These are phyloP conservation scores for Vitis riparia DNA, from an alignment of 164 flowering plant species.

Conservation along the genomic window DNA sequence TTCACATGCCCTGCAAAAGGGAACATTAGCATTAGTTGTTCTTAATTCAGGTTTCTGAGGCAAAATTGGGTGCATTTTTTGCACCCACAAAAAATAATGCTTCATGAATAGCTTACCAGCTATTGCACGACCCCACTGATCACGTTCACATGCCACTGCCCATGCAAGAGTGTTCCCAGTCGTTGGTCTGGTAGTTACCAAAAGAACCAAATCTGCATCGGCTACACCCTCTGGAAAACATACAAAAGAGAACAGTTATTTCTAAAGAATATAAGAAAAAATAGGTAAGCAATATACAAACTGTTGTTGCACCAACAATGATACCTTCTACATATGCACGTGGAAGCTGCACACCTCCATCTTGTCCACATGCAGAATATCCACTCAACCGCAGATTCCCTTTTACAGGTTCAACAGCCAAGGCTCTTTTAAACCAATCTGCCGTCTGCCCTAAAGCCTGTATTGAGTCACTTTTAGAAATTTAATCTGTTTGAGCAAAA, in stretches of 20 bases:
- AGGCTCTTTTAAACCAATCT: conserved; percentile 91
- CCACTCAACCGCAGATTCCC: conserved; percentile 96
- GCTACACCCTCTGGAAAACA: conserved; percentile 81
- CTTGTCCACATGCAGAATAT: conserved; percentile 99
- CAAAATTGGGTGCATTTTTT: neutral
- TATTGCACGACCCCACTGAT: conserved; percentile 99
- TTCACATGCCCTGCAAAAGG: conserved; percentile 82
- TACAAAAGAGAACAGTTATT: no score
- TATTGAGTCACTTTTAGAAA: conserved; percentile 4
- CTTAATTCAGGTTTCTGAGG: neutral
- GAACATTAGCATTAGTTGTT: neutral
- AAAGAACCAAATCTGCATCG: conserved; percentile 88
- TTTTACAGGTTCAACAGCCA: conserved; percentile 94
- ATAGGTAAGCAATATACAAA: neutral
- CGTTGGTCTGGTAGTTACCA: conserved; percentile 98
- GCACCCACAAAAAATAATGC: neutral
- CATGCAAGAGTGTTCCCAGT: conserved; percentile 99
- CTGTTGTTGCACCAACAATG: neutral
- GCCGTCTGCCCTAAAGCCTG: conserved; percentile 97
- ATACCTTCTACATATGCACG: conserved; percentile 95
- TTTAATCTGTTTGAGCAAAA: neutral
- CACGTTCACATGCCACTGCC: conserved; percentile 99
- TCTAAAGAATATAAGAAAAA: no score
- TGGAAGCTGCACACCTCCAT: conserved; percentile 99
- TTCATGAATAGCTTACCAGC: conserved; percentile 58